Percentiles rank a stretch among this genome's conserved stretches.
Evolutionary conservation across 2,329 filamentous ascomycete genomes (phyloP).

Genomic region (Biscogniauxia mediterranea): DNA sequence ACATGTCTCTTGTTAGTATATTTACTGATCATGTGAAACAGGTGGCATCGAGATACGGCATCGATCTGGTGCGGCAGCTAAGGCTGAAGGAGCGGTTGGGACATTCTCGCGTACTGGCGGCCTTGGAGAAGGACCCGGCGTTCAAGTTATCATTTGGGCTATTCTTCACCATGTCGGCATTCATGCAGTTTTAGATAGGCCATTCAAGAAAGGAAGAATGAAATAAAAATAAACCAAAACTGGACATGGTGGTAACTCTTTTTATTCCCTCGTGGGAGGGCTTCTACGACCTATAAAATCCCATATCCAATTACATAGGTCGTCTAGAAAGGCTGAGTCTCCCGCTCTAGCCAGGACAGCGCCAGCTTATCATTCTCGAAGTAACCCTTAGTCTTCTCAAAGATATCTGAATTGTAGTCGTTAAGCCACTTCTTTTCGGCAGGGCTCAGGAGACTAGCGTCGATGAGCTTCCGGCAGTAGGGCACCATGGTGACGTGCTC

Average conservation of each 20-base stretch:
- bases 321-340: slow-evolving; percentile 65
- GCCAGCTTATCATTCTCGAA: slow-evolving; percentile 73
- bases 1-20: no score
- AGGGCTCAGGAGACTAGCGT: slow-evolving; percentile 66
- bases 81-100: slow-evolving; percentile 32
- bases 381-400: slow-evolving; percentile 74
- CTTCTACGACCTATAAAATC: background rate
- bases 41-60: slow-evolving; percentile 35
- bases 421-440: slow-evolving; percentile 86
- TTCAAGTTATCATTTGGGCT: slow-evolving; percentile 70
- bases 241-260: slow-evolving; percentile 1
- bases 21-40: slow-evolving; percentile 11
- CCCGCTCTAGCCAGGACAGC: slow-evolving; percentile 77
- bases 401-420: slow-evolving; percentile 76
- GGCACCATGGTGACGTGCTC: slow-evolving; percentile 98
- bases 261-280: background rate
- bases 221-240: background rate
- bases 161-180: slow-evolving; percentile 70
- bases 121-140: slow-evolving; percentile 56
- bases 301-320: background rate
- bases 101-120: slow-evolving; percentile 43
- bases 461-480: slow-evolving; percentile 85
- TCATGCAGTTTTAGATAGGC: slow-evolving; percentile 45
- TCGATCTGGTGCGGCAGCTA: slow-evolving; percentile 33
- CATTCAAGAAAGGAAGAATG: background rate